These are phyloP conservation scores for Cucurbitaria berberidis DNA, from an alignment of 2,329 filamentous ascomycete species.

Conservation along the genomic window DNA sequence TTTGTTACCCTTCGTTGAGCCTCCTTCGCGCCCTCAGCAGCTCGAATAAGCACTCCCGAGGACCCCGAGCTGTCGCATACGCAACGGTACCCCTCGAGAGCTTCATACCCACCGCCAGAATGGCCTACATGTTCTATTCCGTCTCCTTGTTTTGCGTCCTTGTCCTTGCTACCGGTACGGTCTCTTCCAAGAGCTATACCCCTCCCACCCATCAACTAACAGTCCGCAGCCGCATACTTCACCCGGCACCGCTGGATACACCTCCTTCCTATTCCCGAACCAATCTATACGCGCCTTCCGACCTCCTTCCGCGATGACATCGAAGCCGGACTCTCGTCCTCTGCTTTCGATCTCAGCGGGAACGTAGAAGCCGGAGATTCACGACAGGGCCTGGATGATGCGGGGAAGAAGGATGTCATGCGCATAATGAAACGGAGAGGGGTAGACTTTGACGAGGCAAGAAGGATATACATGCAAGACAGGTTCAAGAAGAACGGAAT, in stretches of 20 bases:
- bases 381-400: conserved; percentile 79
- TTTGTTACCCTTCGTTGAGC: conserved; percentile 13
- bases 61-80: conserved; percentile 18
- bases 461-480: conserved; percentile 83
- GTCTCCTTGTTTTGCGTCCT: conserved; percentile 75
- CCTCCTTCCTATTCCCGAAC: conserved; percentile 66
- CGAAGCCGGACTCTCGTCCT: conserved; percentile 83
- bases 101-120: conserved; percentile 50
- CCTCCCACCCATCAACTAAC: conserved; percentile 17
- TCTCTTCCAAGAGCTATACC: conserved; percentile 7
- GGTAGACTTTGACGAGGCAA: conserved; percentile 88
- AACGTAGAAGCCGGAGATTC: conserved; percentile 83
- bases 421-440: conserved; percentile 87
- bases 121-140: conserved; percentile 83
- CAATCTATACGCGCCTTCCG: conserved; percentile 79
- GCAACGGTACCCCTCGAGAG: conserved; percentile 3
- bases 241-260: conserved; percentile 80
- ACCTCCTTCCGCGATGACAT: conserved; percentile 81
- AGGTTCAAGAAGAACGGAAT: conserved; percentile 88
- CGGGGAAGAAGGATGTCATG: conserved; percentile 80
- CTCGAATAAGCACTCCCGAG: conserved; percentile 20
- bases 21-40: conserved; percentile 9
- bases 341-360: conserved; percentile 78
- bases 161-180: conserved; percentile 70
- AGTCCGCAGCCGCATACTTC: conserved; percentile 70